These are phyloP conservation scores for Phoma sp. DNA, from an alignment of 2,329 filamentous ascomycete genomes.

Conservation along the genomic window DNA sequence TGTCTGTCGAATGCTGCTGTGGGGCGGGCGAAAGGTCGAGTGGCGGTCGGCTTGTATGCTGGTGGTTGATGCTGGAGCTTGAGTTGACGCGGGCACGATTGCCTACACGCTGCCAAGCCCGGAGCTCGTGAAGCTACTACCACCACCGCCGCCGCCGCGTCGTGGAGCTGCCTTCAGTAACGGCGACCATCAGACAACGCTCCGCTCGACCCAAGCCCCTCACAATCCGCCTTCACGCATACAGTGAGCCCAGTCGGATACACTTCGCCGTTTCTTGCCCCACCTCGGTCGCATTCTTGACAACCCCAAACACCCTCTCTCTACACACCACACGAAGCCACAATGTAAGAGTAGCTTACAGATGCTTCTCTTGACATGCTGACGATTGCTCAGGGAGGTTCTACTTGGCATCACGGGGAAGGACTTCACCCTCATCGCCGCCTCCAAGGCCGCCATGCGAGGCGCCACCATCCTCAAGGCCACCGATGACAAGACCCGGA, in stretches of 20 bases:
- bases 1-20: conserved; percentile 5
- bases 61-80: conserved; percentile 33
- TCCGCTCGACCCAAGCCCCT: not conserved
- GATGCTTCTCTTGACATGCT: conserved; percentile 13
- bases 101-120: conserved; percentile 20
- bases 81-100: conserved; percentile 33
- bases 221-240: not conserved
- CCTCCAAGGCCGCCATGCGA: conserved; percentile 98
- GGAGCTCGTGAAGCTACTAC: conserved; percentile 20
- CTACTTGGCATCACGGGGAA: conserved; percentile 97
- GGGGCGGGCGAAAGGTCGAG: conserved; percentile 22
- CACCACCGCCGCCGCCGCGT: conserved; percentile 14
- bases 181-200: conserved; percentile 7
- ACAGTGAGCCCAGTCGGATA: not conserved
- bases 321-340: conserved; percentile 26
- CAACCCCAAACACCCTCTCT: conserved; percentile 9
- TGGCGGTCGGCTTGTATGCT: conserved; percentile 21
- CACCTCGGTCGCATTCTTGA: not conserved
- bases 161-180: conserved; percentile 16
- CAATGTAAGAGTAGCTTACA: conserved; percentile 35
- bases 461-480: conserved; percentile 95
- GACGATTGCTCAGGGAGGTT: conserved; percentile 78
- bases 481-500: conserved; percentile 93
- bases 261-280: not conserved
- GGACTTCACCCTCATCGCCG: conserved; percentile 97